Conservation (phyloP, 2,329 filamentous ascomycete species). For the Epichloe brachyelytri region DNA sequence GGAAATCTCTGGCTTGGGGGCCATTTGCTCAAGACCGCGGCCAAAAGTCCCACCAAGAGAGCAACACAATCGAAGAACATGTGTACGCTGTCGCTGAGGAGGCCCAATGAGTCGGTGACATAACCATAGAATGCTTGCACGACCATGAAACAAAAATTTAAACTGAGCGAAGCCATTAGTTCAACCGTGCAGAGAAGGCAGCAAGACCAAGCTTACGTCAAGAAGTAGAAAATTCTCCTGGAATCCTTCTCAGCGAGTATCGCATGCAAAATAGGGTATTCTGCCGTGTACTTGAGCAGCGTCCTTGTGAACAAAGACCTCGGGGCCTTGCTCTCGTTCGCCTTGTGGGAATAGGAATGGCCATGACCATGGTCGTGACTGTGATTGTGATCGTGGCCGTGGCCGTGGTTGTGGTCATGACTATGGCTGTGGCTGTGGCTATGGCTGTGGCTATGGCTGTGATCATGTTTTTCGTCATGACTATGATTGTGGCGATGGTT, state of each 20-base stretch:
- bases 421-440: constrained; percentile 12
- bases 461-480: background rate
- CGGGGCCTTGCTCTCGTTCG: constrained; percentile 27
- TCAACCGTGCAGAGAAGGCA: background rate
- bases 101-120: constrained; percentile 78
- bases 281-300: constrained; percentile 55
- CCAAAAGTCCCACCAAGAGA: constrained; percentile 76
- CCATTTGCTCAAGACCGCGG: constrained; percentile 94
- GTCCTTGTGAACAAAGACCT: constrained; percentile 60
- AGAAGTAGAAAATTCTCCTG: constrained; percentile 92
- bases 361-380: constrained; percentile 15
- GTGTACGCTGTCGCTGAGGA: constrained; percentile 96
- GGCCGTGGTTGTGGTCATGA: constrained; percentile 8
- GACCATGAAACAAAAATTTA: constrained; percentile 92
- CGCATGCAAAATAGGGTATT: constrained; percentile 68
- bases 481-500: constrained; percentile 11
- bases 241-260: constrained; percentile 88
- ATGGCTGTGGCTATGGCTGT: constrained; percentile 19
- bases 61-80: constrained; percentile 99
- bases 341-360: constrained; percentile 15
- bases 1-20: constrained; percentile 79
- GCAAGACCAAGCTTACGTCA: constrained; percentile 47
- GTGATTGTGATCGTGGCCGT: constrained; percentile 13
- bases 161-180: constrained; percentile 31
- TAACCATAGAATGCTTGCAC: constrained; percentile 93